A percentile compares a stretch with the other conserved stretches of the same genome.
Evolutionary conservation across 1,284 basidiomycete species (phyloP).

Genomic region (Erythrobasidium hasegawianum): DNA sequence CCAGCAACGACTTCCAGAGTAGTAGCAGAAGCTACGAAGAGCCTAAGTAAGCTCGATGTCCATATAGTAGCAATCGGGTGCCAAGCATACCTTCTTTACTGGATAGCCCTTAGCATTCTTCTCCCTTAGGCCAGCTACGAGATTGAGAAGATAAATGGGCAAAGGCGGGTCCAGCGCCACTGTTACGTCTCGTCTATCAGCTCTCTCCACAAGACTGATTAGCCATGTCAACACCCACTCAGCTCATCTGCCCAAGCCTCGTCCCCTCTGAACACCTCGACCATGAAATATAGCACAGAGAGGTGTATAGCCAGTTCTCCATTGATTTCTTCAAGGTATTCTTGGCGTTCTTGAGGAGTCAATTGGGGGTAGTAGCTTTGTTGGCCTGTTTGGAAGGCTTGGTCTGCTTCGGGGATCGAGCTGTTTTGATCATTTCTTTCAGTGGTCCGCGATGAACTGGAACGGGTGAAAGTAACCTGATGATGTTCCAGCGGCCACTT

Average conservation of each 20-base stretch:
- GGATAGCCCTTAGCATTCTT: conserved; percentile 93
- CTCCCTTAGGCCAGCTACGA: conserved; percentile 84
- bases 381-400: neutral
- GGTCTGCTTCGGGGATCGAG: conserved; percentile 18
- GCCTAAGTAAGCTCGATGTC: too few relatives aligned
- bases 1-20: conserved; percentile 90
- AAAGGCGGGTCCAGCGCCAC: conserved; percentile 93
- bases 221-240: conserved; percentile 63
- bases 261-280: conserved; percentile 85
- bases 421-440: too few relatives aligned
- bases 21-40: conserved; percentile 91
- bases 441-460: too few relatives aligned
- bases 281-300: conserved; percentile 86
- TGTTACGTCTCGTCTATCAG: conserved; percentile 47
- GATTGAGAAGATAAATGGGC: conserved; percentile 86
- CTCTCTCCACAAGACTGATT: neutral
- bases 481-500: conserved; percentile 76
- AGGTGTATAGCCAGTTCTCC: conserved; percentile 87
- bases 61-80: too few relatives aligned
- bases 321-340: conserved; percentile 78
- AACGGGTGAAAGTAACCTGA: too few relatives aligned
- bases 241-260: conserved; percentile 91
- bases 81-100: conserved; percentile 79
- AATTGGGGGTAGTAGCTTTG: conserved; percentile 16
- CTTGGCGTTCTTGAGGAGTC: conserved; percentile 58